These are phyloP conservation scores for Neodidymelliopsis sp. DNA, from an alignment of 2,329 filamentous ascomycete species.

Conservation along the genomic window DNA sequence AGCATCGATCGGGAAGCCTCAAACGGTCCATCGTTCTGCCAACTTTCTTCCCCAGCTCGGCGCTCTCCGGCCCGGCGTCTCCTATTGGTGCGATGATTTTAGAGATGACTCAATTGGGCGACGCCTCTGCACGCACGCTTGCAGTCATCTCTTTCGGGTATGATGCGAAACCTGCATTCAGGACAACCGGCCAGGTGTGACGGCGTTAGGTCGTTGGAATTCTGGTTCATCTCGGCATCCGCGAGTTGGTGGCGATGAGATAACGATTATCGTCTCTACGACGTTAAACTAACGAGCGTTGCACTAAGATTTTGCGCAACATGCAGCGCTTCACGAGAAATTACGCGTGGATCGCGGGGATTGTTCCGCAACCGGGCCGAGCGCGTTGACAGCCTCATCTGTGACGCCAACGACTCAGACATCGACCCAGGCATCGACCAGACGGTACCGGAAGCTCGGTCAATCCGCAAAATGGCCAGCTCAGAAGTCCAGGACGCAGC, in stretches of 20 bases:
- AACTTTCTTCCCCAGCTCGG: conserved; percentile 11
- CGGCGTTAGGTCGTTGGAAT: neutral
- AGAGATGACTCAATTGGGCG: conserved; percentile 9
- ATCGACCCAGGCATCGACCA: conserved; percentile 3
- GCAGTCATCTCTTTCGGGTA: conserved; percentile 5
- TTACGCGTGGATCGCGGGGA: conserved; percentile 13
- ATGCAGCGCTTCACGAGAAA: conserved; percentile 5
- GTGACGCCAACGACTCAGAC: conserved; percentile 18
- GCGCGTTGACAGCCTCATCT: conserved; percentile 2
- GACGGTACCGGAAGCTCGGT: conserved; percentile 1
- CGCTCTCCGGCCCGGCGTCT: conserved; percentile 4
- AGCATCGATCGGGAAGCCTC: conserved; percentile 18
- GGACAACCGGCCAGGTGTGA: no score
- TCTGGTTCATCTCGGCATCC: conserved; percentile 4
- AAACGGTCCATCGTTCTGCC: conserved; percentile 12
- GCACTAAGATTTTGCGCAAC: conserved; percentile 3
- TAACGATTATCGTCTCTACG: neutral
- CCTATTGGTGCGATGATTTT: conserved; percentile 14
- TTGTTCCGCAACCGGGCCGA: conserved; percentile 20
- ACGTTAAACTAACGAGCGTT: conserved; percentile 24
- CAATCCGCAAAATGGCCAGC: conserved; percentile 34
- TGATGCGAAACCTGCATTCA: conserved; percentile 7
- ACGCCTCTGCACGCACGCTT: conserved; percentile 12
- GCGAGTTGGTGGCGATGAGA: neutral
- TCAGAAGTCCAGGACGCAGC: conserved; percentile 54